Conservation (phyloP, 352 stramenopile species). For the Phytopythium ostracodes region DNA sequence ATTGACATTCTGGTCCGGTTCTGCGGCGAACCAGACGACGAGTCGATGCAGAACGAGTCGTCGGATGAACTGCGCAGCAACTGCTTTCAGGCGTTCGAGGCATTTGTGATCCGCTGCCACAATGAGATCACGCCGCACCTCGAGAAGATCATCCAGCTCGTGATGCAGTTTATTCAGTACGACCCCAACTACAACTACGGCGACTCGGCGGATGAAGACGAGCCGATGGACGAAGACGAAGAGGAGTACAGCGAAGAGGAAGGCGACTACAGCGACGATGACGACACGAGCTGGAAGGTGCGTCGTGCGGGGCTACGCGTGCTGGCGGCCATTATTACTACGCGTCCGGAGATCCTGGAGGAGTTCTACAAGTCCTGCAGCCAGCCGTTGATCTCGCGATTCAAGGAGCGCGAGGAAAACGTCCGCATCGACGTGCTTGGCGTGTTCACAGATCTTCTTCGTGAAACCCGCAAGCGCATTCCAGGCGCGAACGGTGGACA, state of each 20-base stretch:
- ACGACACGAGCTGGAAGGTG: slow-evolving; percentile 98
- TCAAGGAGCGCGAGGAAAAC: slow-evolving; percentile 98
- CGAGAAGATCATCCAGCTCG: slow-evolving; percentile 86
- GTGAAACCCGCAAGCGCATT: slow-evolving; percentile 54
- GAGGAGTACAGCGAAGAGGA: slow-evolving; percentile 81
- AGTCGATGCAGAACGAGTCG: slow-evolving; percentile 91
- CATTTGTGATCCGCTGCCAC: slow-evolving; percentile 95
- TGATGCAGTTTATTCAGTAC: slow-evolving; percentile 95
- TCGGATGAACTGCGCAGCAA: slow-evolving; percentile 97
- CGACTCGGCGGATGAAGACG: slow-evolving; percentile 89
- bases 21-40: slow-evolving; percentile 90
- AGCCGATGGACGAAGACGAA: slow-evolving; percentile 82
- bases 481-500: slow-evolving; percentile 22
- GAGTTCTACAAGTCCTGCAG: slow-evolving; percentile 82
- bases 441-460: slow-evolving; percentile 92
- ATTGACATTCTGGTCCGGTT: slow-evolving; percentile 96
- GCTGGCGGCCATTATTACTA: slow-evolving; percentile 90
- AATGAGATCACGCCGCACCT: slow-evolving; percentile 95
- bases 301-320: slow-evolving; percentile 90
- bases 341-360: slow-evolving; percentile 80
- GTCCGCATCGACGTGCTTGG: slow-evolving; percentile 96
- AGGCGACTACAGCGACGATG: slow-evolving; percentile 91
- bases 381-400: slow-evolving; percentile 80
- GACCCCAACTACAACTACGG: slow-evolving; percentile 99
- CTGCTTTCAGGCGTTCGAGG: slow-evolving; percentile 98